Evolutionary conservation across 805 yeast species (phyloP), one percentile per base, ranked within the genome.

Genomic region (Kluyveromyces lactis): DNA sequence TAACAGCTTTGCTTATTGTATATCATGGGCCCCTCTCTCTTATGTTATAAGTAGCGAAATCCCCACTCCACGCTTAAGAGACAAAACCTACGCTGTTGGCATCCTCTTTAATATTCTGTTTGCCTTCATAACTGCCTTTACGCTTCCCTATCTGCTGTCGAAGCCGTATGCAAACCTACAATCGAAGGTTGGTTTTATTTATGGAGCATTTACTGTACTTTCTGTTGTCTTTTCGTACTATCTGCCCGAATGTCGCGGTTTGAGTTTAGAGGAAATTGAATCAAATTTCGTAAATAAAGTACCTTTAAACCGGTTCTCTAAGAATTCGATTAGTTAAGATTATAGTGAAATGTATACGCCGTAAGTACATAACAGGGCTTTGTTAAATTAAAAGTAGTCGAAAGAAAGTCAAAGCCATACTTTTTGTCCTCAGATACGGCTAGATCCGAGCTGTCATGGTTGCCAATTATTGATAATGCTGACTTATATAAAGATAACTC

Each of bases 11-110:
- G 4, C 23, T 10, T 31, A 15, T 31, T 32, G 29, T 12, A 3
- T 31, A 17, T 24, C 36, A 9, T 38, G 26, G 21, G 41, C 41
- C 16, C 41, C 41, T 12, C 31, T 38, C 9, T 31, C 34, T 12
- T 38, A 38, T 19, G 41, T 38, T 27, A 26, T 38, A 10, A 38
- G 41, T 18, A 38, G 41, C 18, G 41, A 38, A 26, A 21, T 38
- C 19, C 36, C 41, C 6, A 38, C 36, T 16, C 19, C 31, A 16
- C 31, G 26, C 29, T 26, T 38, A 7, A 38, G 36, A 31, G 24
- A 21, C 26, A 38, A 38, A 23, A 38, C 36, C 26, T 38, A 38
- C 26, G 36, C 36, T 29, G 15, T 38, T 13, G 41, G 41, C 11
- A 38, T 38, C 12, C 4, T 38, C n/a, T 8, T 38, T 19, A 38